A percentile compares a stretch with the other conserved stretches of the same genome.
These are phyloP conservation scores for Neofusicoccum sp. DNA, from an alignment of 2,329 filamentous ascomycete genomes.

Conservation along the genomic window DNA sequence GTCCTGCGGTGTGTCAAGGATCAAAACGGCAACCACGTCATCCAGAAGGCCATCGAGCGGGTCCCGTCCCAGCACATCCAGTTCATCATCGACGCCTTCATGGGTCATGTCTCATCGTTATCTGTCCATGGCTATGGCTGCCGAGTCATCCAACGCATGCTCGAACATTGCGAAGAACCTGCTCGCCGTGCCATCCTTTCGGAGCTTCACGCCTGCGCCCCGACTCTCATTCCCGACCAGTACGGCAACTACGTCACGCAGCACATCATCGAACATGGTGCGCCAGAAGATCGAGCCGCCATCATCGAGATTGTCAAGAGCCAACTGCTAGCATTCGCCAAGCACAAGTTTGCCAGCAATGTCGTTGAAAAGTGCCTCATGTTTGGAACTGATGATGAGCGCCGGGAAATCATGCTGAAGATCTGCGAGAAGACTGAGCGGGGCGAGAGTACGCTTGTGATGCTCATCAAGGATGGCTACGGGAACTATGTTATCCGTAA, in stretches of 20 bases:
- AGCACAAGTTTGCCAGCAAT: slow-evolving; percentile 96
- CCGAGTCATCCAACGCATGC: slow-evolving; percentile 87
- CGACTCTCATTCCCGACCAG: slow-evolving; percentile 77
- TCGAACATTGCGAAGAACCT: slow-evolving; percentile 76
- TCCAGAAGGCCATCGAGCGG: slow-evolving; percentile 88
- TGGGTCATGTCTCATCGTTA: slow-evolving; percentile 71
- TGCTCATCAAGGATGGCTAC: slow-evolving; percentile 85
- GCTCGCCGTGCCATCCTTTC: slow-evolving; percentile 73
- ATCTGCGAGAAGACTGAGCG: slow-evolving; percentile 64
- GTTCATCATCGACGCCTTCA: slow-evolving; percentile 82
- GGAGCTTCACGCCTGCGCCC: slow-evolving; percentile 75
- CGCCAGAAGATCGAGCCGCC: slow-evolving; percentile 68
- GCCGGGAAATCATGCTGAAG: slow-evolving; percentile 64
- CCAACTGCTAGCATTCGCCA: slow-evolving; percentile 75
- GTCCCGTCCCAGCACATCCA: slow-evolving; percentile 77
- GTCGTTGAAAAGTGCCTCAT: slow-evolving; percentile 93
- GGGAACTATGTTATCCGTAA: slow-evolving; percentile 97
- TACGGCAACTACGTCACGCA: slow-evolving; percentile 98
- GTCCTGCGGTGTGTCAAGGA: slow-evolving; percentile 80
- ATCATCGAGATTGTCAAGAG: slow-evolving; percentile 75
- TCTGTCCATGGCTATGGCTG: slow-evolving; percentile 85
- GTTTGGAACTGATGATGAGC: slow-evolving; percentile 69
- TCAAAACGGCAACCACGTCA: slow-evolving; percentile 93
- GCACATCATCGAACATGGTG: slow-evolving; percentile 81
- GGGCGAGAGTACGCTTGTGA: slow-evolving; percentile 70